phyloP scores from a whole-genome alignment of 129 eudicot species.

The Ambrosia artemisiifolia region DNA sequence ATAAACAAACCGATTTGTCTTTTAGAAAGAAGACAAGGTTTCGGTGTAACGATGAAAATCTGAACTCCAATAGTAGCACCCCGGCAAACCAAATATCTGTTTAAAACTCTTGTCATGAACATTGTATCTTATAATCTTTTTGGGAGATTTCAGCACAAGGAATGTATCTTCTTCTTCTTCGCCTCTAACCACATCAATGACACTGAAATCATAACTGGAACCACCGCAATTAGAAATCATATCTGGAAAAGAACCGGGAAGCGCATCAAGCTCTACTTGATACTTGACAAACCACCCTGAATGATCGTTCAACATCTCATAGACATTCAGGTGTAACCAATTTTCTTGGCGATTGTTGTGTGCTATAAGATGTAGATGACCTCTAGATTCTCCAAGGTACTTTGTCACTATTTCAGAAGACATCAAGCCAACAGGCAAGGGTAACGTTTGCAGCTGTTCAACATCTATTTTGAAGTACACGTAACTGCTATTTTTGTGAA shows the following conservation, averaged over 20 bases:
- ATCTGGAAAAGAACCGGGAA: not conserved
- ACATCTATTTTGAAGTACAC: not conserved
- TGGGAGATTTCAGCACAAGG: not conserved
- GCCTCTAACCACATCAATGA: not conserved
- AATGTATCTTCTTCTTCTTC: not conserved
- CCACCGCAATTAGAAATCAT: too few relatives aligned
- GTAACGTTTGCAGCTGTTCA: not conserved
- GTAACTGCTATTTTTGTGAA: not conserved
- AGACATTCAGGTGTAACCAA: not conserved
- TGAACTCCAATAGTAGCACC: not conserved
- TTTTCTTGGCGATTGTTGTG: too few relatives aligned
- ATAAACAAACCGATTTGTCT: not conserved
- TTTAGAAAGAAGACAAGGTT: not conserved
- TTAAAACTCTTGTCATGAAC: not conserved
- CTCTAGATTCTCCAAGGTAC: too few relatives aligned
- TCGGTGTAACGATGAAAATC: not conserved
- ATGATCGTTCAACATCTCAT: not conserved
- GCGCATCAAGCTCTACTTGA: not conserved
- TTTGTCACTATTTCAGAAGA: too few relatives aligned
- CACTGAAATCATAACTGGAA: not conserved
- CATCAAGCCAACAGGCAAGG: too few relatives aligned
- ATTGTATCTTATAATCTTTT: too few relatives aligned
- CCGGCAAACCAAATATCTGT: not conserved
- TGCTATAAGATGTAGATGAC: not conserved
- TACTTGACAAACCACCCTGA: too few relatives aligned